Percentiles rank a stretch among this genome's conserved stretches.
Conservation (phyloP, 2,329 filamentous ascomycete species). For the Plenodomus lindquistii region DNA sequence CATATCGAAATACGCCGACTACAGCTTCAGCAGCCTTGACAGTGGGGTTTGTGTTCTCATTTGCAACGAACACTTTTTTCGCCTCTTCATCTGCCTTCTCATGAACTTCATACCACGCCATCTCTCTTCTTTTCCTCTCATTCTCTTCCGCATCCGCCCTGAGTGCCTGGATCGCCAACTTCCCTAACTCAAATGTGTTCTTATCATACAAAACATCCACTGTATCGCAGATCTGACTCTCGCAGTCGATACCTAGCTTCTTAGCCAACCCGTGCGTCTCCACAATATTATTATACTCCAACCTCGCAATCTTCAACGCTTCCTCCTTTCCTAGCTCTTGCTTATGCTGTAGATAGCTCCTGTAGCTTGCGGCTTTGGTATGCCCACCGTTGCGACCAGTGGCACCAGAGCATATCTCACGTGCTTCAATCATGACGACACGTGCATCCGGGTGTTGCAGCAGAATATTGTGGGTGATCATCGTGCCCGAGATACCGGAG, state of each 20-base stretch:
- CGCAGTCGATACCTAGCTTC: slow-evolving; percentile 49
- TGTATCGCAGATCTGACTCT: slow-evolving; percentile 57
- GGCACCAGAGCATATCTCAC: slow-evolving; percentile 44
- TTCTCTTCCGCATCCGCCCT: slow-evolving; percentile 23
- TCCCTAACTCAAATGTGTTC: slow-evolving; percentile 32
- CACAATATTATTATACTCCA: slow-evolving; percentile 53
- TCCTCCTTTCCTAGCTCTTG: slow-evolving; percentile 52
- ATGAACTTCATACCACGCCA: slow-evolving; percentile 37
- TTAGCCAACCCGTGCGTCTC: slow-evolving; percentile 60
- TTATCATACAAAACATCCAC: slow-evolving; percentile 62
- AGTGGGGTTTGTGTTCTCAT: slow-evolving; percentile 21
- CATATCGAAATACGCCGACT: slow-evolving; percentile 36
- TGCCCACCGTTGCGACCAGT: slow-evolving; percentile 53
- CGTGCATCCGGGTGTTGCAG: slow-evolving; percentile 9
- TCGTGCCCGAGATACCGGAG: slow-evolving; percentile 47
- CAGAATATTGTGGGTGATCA: slow-evolving; percentile 44
- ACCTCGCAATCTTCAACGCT: slow-evolving; percentile 50
- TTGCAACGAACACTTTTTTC: slow-evolving; percentile 22
- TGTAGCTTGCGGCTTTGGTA: slow-evolving; percentile 56
- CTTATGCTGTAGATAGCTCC: slow-evolving; percentile 56
- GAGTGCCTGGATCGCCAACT: slow-evolving; percentile 27
- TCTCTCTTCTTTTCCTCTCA: slow-evolving; percentile 25
- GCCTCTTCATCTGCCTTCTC: slow-evolving; percentile 11
- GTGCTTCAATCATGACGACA: slow-evolving; percentile 48
- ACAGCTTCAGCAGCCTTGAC: slow-evolving; percentile 22